Evolutionary conservation across 352 stramenopile species (phyloP).

Genomic region (Globisporangium recalcitrans): DNA sequence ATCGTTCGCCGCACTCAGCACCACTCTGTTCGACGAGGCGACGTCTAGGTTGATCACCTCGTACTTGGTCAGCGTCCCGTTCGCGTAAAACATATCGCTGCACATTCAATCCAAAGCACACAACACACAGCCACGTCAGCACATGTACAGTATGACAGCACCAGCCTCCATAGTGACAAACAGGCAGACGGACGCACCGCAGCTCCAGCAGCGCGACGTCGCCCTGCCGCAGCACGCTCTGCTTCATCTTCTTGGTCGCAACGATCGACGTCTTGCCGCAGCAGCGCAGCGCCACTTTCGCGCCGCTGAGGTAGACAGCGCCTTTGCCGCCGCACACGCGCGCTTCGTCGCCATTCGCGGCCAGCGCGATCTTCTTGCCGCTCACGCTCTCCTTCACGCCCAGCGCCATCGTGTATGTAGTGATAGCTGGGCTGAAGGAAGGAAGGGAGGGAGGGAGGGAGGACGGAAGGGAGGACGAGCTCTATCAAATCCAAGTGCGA

Average conservation of each 20-base stretch:
- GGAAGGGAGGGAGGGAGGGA: too few species aligned
- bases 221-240: slow-evolving; percentile 70
- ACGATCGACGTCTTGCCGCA: slow-evolving; percentile 75
- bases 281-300: slow-evolving; percentile 67
- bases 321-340: slow-evolving; percentile 66
- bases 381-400: slow-evolving; percentile 75
- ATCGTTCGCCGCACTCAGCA: slow-evolving; percentile 28
- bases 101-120: neutral
- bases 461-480: too few species aligned
- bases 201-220: slow-evolving; percentile 61
- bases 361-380: slow-evolving; percentile 42
- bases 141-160: too few species aligned
- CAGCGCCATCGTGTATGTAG: too few species aligned
- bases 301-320: slow-evolving; percentile 59
- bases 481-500: too few species aligned
- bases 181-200: slow-evolving; percentile 23
- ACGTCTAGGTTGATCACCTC: slow-evolving; percentile 58
- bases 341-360: slow-evolving; percentile 42
- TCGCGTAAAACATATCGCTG: slow-evolving; percentile 76
- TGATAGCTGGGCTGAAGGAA: too few species aligned
- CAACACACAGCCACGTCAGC: neutral
- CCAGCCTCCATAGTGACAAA: neutral
- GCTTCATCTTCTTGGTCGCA: slow-evolving; percentile 61
- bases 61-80: slow-evolving; percentile 83
- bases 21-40: slow-evolving; percentile 17